Conservation (phyloP, 2,329 filamentous ascomycete genomes). For the Purpureocillium lavendulum region DNA sequence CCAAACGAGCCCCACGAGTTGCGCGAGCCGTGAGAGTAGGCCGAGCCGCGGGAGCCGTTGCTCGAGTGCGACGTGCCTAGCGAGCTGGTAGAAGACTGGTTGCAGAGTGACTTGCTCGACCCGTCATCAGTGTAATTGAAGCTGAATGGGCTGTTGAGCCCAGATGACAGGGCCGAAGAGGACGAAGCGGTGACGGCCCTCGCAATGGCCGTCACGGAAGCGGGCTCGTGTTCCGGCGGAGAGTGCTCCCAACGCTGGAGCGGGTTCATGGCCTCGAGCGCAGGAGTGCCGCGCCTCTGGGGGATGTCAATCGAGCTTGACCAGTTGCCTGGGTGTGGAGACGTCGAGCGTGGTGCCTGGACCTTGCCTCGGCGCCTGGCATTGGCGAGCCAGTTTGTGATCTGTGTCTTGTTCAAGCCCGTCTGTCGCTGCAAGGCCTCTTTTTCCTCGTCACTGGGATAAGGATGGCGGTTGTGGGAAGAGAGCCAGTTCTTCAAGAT, state of each 20-base stretch:
- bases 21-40: slow-evolving; percentile 49
- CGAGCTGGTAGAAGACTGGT: slow-evolving; percentile 52
- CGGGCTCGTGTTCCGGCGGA: slow-evolving; percentile 51
- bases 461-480: slow-evolving; percentile 72
- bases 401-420: slow-evolving; percentile 73
- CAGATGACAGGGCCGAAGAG: slow-evolving; percentile 42
- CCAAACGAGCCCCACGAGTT: slow-evolving; percentile 46
- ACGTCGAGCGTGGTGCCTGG: slow-evolving; percentile 56
- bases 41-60: slow-evolving; percentile 48
- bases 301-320: slow-evolving; percentile 68
- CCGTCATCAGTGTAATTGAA: slow-evolving; percentile 53
- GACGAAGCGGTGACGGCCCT: slow-evolving; percentile 46
- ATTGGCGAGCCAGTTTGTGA: slow-evolving; percentile 89
- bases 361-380: slow-evolving; percentile 77
- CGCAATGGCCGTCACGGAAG: slow-evolving; percentile 50
- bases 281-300: slow-evolving; percentile 46
- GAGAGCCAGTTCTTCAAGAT: slow-evolving; percentile 80
- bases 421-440: slow-evolving; percentile 70
- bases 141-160: slow-evolving; percentile 48
- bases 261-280: slow-evolving; percentile 44
- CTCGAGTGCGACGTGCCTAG: slow-evolving; percentile 54
- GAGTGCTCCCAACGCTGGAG: slow-evolving; percentile 52
- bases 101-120: slow-evolving; percentile 47
- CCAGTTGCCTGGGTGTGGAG: slow-evolving; percentile 55
- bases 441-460: slow-evolving; percentile 82